Base-by-base conservation (phyloP, 441 rosid genomes). In the Arabidopsis lyrata region DNA sequence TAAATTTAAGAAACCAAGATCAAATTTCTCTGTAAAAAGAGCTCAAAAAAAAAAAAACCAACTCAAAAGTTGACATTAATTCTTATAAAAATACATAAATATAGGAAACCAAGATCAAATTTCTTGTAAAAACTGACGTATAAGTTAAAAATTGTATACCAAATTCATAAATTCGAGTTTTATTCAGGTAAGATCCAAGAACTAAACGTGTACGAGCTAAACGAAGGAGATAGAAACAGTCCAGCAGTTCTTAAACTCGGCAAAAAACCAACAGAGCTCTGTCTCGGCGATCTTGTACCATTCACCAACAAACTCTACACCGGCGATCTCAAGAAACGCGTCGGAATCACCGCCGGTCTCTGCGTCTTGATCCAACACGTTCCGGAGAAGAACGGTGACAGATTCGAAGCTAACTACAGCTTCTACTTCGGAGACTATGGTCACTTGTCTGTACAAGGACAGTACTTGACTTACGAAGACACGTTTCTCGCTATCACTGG, bases 201-300 rank as follows among this genome's bases (percentile, higher is more conserved):
- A 38, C 81, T 93, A 35, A 18, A 9, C 35, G 89, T 91, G 62
- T 89, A 93, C 78, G 97, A 93, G 89, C 76, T 93, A 74, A 93
- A 93, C 72, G 97, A 93, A 80, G 85, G 94, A 42, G 98, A 93
- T 73, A 90, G 97, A 55, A 83, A 83, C 29, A 93, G 98, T 78
- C 97, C 97, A 1, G 95, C 93, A 12, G 80, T 81, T 77, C 87
- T 93, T 53, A 85, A 87, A 14, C 77, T 87, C 73, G 87, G 96
- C 73, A 88, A 89, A 77, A 93, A 86, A 53, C 20, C 87, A n/a
- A 86, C 83, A 5, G 72, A 66, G 22, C 89, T 86, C 34, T 78
- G 90, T 16, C 86, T 93, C 29, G 97, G 98, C 12, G 98, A 93
- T 83, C 90, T 93, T 20, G 90, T 93, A 12, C 98, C 96, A 45